These are phyloP conservation scores for Tolypocladium cylindrosporum DNA, from an alignment of 2,329 filamentous ascomycete genomes.

Conservation along the genomic window DNA sequence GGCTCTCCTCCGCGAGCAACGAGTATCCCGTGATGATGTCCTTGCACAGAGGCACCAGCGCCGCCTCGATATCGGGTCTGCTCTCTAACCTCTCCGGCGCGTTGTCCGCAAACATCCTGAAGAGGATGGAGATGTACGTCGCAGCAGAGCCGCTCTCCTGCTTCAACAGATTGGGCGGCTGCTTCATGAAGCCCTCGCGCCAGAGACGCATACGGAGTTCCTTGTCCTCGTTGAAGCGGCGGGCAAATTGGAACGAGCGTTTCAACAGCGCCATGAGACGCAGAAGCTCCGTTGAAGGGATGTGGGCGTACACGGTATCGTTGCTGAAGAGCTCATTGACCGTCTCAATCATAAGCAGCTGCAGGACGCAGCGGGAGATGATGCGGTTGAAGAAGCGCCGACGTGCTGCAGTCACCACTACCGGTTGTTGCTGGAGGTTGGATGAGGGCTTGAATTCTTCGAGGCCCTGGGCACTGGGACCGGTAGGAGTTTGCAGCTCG, in stretches of 20 bases:
- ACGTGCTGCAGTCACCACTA: constrained; percentile 86
- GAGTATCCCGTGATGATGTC: constrained; percentile 87
- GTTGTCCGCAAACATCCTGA: constrained; percentile 94
- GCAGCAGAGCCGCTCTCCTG: constrained; percentile 89
- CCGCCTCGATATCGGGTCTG: constrained; percentile 76
- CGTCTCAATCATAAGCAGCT: constrained; percentile 98
- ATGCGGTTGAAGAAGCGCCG: constrained; percentile 98
- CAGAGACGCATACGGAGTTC: constrained; percentile 89
- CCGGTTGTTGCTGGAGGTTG: constrained; percentile 72
- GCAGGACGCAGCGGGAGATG: constrained; percentile 94
- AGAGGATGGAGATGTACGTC: constrained; percentile 91
- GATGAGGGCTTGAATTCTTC: constrained; percentile 82
- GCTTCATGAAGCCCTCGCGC: constrained; percentile 99
- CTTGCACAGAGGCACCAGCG: constrained; percentile 86
- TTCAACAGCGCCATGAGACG: constrained; percentile 91
- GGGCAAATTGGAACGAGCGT: constrained; percentile 92
- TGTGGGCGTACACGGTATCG: constrained; percentile 85
- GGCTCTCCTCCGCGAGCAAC: constrained; percentile 83
- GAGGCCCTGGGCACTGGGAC: constrained; percentile 34
- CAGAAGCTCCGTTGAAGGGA: constrained; percentile 81
- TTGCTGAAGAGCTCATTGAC: constrained; percentile 98
- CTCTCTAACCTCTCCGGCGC: constrained; percentile 71
- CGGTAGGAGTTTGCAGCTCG: constrained; percentile 20
- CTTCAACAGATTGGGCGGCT: constrained; percentile 93
- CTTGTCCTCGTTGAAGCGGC: constrained; percentile 96